Base-by-base conservation (phyloP, 352 stramenopile genomes). In the Globisporangium alternatum region DNA sequence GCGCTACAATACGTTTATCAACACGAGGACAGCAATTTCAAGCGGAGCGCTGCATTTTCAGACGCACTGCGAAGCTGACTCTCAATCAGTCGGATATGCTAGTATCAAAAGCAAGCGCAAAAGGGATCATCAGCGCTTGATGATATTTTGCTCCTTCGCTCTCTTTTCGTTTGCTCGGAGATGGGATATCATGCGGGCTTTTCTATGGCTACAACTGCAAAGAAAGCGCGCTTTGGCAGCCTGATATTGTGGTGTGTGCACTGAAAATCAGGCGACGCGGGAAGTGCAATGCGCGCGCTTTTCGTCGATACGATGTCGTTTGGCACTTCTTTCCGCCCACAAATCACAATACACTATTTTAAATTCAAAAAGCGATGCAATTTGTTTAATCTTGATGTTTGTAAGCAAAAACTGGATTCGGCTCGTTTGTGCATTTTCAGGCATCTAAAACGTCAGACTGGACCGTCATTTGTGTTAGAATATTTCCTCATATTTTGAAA, bases 201-300 rank as follows among this genome's bases (percentile, higher is more conserved):
- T 44, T 56, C 48, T 61, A 37, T 61, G 15, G 13, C 13, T 15
- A 0, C 21, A 9, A 3, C 5, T 1, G 7, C 22, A 52, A 28
- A 52, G 39, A 25, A 39, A 10, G 35, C 4, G 21, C 54, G 17
- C 49, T 25, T 60, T 52, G 51, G 43, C 51, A 57, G 51, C 53
- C 55, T 61, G 55, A 61, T 61, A 61, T 61, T 19, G 54, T 33
- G 54, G 54, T 51, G 25, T 35, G 25, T 21, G 17, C 41, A 35
- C 4, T 10, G 35, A 25, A 60, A 60, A 60, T 60, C 54, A 60
- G 54, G 54, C 15, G 7, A 5, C 3, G 35, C 54, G 31, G 31
- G 53, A 47, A 47, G n/a, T 7, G 33, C 31, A 17, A 1, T 9
- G 10, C 6, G 12, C 12, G 13, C 13, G 10, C n/a, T 30, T 49